phyloP scores from a whole-genome alignment of 2,329 filamentous ascomycete genomes.

The Moelleriella libera region DNA sequence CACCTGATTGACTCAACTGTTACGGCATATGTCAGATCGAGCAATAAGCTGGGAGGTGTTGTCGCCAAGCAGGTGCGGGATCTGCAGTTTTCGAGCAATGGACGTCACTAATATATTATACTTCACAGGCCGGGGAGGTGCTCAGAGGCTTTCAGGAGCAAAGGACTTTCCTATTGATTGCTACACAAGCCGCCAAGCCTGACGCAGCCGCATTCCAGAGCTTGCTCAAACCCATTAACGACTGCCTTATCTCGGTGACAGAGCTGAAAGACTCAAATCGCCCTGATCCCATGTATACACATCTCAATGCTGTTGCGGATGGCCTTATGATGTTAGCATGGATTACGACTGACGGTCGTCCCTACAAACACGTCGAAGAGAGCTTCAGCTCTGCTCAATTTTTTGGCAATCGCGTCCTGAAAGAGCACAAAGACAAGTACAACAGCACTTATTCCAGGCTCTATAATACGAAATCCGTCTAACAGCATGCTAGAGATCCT shows the following conservation, averaged over 20 bases:
- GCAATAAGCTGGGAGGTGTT: conserved; percentile 62
- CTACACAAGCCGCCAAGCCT: conserved; percentile 86
- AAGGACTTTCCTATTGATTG: conserved; percentile 74
- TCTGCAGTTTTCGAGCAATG: conserved; percentile 26
- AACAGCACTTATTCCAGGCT: conserved; percentile 1
- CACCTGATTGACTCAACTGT: conserved; percentile 60
- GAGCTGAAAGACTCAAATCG: conserved; percentile 74
- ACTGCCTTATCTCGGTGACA: conserved; percentile 63
- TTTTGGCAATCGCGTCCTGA: conserved; percentile 87
- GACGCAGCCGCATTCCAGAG: conserved; percentile 57
- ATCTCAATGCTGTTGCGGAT: conserved; percentile 77
- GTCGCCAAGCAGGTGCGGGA: conserved; percentile 62
- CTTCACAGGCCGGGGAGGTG: conserved; percentile 33
- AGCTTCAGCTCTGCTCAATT: conserved; percentile 76
- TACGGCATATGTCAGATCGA: conserved; percentile 63
- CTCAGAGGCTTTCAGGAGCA: conserved; percentile 64
- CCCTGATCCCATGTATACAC: conserved; percentile 59
- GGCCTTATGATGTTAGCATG: conserved; percentile 82
- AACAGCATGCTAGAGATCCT: conserved; percentile 43
- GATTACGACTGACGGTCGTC: conserved; percentile 74
- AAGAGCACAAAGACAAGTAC: conserved; percentile 66
- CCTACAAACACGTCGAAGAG: conserved; percentile 74
- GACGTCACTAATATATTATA: neutral
- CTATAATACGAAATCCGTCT: neutral
- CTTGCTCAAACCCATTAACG: conserved; percentile 76